Evolutionary conservation across 768 basidiomycete genomes (phyloP), one percentile per base, ranked within the genome.

Genomic region (Auriscalpium orientale): DNA sequence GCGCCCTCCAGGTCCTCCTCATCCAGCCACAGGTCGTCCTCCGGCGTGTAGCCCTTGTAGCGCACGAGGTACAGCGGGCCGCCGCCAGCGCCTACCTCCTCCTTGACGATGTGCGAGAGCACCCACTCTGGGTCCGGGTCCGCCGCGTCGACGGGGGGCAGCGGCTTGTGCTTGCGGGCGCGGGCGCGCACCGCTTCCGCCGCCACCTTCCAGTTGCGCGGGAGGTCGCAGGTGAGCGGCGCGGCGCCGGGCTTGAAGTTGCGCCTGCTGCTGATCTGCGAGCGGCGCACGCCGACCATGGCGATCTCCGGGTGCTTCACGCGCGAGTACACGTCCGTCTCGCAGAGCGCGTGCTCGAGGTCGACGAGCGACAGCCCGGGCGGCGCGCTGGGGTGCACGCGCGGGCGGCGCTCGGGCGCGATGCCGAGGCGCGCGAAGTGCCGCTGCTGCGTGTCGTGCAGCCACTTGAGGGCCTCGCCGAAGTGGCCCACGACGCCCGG

Each of bases 341-440:
- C 89, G 70, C 89, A 91, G 15, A 91, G 70, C 1, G 83, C 75
- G 66, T 91, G 89, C 71, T 91, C 89, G 53, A 91, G 72, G 66
- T 91, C 89, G 38, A 82, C 80, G 49, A 89, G 70, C 61, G 86
- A 80, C 8, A 79, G 78, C 12, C 64, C 65, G 1, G 57, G 58
- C 3, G 61, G 52, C 12, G 58, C 53, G 16, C 54, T 60, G 10
- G 46, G 33, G 22, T 38, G 34, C 28, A 71, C 58, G 44, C 62
- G 54, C 36, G 71, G 72, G 46, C 66, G 60, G 28, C 60, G 56
- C 37, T 56, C 34, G 7, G 61, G 56, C 51, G 58, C 53, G 34
- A 67, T 64, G 52, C 81, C 80, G 36, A 87, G 71, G 15, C 84
- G 79, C 46, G 74, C 64, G 63, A 88, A 89, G 55, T 87, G 84